Conservation (phyloP, 139 green algal species). For the Chlamydomonas asymmetrica region DNA sequence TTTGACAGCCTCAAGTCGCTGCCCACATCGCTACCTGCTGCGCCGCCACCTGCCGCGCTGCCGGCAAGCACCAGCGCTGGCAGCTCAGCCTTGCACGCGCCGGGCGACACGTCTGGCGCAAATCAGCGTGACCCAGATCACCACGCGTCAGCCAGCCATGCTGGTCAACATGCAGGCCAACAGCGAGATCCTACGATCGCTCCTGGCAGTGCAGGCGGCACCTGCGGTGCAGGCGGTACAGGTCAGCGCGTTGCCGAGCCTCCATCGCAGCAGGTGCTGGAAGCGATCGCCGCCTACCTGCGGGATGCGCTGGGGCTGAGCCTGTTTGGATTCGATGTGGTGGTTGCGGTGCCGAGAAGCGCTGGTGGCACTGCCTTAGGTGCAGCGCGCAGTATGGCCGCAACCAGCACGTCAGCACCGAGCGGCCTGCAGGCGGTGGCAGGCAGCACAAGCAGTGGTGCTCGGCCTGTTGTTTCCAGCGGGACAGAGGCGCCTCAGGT, state of each 20-base stretch:
- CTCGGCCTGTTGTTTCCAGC: no score
- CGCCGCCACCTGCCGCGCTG: neutral
- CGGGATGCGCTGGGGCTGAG: slow-evolving; percentile 53
- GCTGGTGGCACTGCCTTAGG: neutral
- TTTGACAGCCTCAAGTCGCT: slow-evolving; percentile 73
- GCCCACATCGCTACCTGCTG: slow-evolving; percentile 49
- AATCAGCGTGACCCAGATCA: neutral
- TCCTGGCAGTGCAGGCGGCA: neutral
- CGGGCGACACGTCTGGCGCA: no score
- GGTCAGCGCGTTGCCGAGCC: neutral
- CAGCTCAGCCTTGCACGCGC: neutral
- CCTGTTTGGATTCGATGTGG: slow-evolving; percentile 77
- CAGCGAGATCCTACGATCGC: neutral
- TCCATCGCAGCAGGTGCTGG: slow-evolving; percentile 33
- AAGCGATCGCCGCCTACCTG: slow-evolving; percentile 42
- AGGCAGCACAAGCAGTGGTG: slow-evolving; percentile 11
- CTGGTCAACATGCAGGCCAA: neutral
- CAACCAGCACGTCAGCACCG: no score
- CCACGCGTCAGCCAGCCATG: neutral
- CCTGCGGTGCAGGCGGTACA: no score
- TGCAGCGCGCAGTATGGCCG: neutral
- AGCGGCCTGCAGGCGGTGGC: neutral
- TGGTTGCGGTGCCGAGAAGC: slow-evolving; percentile 27
- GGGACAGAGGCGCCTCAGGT: no score
- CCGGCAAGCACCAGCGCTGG: neutral